phyloP scores from a whole-genome alignment of 108 stramenopile species.

The Nitzschia sp. region DNA sequence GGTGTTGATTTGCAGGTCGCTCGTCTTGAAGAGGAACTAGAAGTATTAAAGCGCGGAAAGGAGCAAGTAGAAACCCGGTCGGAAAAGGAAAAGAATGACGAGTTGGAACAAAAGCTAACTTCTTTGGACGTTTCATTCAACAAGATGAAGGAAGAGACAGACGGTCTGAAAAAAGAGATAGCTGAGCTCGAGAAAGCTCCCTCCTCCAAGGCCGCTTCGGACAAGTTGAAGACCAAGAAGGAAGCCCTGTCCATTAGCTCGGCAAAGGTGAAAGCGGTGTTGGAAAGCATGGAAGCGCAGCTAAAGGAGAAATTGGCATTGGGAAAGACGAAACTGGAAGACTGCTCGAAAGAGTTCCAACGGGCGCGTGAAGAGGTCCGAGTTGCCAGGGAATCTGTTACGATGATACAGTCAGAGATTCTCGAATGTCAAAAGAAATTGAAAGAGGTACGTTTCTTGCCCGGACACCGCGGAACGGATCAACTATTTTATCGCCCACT shows the following conservation, averaged over 20 bases:
- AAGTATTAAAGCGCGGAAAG: neutral
- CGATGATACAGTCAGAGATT: neutral
- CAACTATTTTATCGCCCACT: too few relatives aligned
- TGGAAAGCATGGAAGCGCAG: constrained; percentile 3
- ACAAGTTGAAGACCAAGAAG: neutral
- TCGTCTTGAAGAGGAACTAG: constrained; percentile 1
- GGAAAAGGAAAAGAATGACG: neutral
- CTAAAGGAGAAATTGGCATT: neutral
- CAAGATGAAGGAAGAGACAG: neutral
- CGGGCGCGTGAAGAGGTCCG: neutral
- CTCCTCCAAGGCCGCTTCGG: neutral
- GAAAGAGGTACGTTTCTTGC: constrained; percentile 8
- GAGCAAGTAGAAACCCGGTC: neutral
- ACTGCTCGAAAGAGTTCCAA: neutral
- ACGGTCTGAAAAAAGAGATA: neutral
- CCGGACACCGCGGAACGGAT: too few relatives aligned
- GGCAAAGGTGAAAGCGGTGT: neutral
- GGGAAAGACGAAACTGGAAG: neutral
- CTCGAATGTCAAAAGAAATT: neutral
- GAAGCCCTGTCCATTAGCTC: neutral
- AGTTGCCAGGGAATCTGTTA: neutral
- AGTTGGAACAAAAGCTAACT: neutral
- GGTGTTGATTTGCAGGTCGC: neutral
- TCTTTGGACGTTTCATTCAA: constrained; percentile 2
- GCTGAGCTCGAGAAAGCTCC: neutral